Evolutionary conservation across 176 grass and related monocot genomes (phyloP).

Genomic region (Cenchrus fungigraminus): DNA sequence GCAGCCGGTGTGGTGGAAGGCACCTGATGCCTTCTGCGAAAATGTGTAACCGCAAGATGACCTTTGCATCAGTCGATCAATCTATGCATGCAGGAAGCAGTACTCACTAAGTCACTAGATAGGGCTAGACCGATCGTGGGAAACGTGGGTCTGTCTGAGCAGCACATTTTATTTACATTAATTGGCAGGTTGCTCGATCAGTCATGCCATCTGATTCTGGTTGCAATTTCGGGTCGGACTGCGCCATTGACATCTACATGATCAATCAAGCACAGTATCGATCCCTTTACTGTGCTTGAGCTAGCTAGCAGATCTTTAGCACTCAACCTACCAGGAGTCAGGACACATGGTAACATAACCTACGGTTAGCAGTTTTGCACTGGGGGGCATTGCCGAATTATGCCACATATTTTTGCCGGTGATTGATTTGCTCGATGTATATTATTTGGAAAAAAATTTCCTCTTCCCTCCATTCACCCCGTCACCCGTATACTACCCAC

Average conservation of each 20-base stretch:
- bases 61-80: background rate
- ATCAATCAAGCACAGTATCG: background rate
- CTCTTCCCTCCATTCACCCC: no score
- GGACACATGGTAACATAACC: background rate
- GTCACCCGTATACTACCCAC: no score
- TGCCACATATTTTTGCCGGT: background rate
- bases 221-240: background rate
- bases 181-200: background rate
- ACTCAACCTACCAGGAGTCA: background rate
- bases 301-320: background rate
- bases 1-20: slow-evolving; percentile 1
- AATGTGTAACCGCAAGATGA: background rate
- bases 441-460: no score
- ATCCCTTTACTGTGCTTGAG: slow-evolving; percentile 12
- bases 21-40: slow-evolving; percentile 22
- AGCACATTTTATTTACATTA: background rate
- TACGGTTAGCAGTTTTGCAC: background rate
- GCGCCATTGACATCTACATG: background rate
- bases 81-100: background rate
- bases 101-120: background rate
- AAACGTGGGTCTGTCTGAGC: background rate
- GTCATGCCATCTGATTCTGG: background rate
- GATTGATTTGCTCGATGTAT: background rate
- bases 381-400: background rate
- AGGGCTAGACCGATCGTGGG: background rate